These are phyloP conservation scores for Phlebiopsis flavidoalba DNA, from an alignment of 768 basidiomycete species.

Conservation along the genomic window DNA sequence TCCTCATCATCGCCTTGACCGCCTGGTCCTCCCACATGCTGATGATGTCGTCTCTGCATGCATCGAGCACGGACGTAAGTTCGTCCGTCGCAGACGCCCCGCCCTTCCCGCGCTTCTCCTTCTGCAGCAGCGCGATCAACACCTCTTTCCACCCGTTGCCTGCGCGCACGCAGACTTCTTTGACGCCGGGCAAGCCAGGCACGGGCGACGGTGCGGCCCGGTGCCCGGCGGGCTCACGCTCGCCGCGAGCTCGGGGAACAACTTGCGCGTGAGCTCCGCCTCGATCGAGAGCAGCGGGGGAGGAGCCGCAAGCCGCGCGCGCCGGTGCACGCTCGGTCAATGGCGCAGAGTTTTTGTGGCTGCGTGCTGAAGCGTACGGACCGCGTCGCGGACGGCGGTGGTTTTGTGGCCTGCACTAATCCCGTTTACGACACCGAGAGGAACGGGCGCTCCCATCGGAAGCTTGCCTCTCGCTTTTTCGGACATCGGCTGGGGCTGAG, in stretches of 20 bases:
- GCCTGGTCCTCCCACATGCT: slow-evolving; percentile 55
- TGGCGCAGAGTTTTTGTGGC: slow-evolving; percentile 1
- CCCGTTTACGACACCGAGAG: slow-evolving; percentile 1
- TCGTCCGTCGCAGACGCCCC: slow-evolving; percentile 17
- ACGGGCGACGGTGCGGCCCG: background rate
- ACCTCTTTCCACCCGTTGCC: slow-evolving; percentile 56
- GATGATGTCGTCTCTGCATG: slow-evolving; percentile 55
- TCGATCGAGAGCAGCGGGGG: slow-evolving; percentile 57
- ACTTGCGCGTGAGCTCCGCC: slow-evolving; percentile 42
- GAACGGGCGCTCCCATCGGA: slow-evolving; percentile 15
- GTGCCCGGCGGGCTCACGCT: background rate
- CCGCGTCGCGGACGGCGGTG: slow-evolving; percentile 6
- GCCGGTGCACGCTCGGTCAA: slow-evolving; percentile 31
- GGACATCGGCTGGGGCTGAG: slow-evolving; percentile 21
- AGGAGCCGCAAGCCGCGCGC: slow-evolving; percentile 37
- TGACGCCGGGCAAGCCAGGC: background rate
- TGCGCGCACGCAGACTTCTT: slow-evolving; percentile 40
- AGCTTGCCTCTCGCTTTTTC: slow-evolving; percentile 23
- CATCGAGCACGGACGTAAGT: slow-evolving; percentile 45
- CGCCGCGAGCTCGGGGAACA: slow-evolving; percentile 37
- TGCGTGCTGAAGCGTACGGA: slow-evolving; percentile 24
- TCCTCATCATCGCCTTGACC: slow-evolving; percentile 47
- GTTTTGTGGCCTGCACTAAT: background rate
- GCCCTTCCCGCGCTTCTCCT: slow-evolving; percentile 14
- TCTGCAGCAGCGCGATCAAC: slow-evolving; percentile 22